Conservation (phyloP, 805 yeast genomes). For the Scheffersomyces coipomensis region DNA sequence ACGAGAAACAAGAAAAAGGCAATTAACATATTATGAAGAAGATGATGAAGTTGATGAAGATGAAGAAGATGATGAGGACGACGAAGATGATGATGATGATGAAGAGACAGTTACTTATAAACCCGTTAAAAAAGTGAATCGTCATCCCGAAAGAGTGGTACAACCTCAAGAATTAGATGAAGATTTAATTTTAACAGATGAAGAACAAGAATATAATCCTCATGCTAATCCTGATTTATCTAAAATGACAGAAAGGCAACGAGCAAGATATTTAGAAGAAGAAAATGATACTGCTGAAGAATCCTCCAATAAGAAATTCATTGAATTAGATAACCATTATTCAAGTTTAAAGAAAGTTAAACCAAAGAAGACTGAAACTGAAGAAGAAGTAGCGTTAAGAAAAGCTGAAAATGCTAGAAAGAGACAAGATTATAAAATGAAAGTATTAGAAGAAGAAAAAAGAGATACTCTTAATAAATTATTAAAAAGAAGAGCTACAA, state of each 20-base stretch:
- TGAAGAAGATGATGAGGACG: slow-evolving; percentile 16
- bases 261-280: slow-evolving; percentile 36
- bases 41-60: slow-evolving; percentile 30
- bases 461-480: slow-evolving; percentile 86
- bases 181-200: slow-evolving; percentile 37
- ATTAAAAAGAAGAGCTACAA: slow-evolving; percentile 78
- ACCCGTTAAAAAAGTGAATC: slow-evolving; percentile 14
- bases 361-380: slow-evolving; percentile 63
- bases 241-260: slow-evolving; percentile 57
- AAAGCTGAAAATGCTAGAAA: slow-evolving; percentile 87
- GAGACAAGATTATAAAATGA: slow-evolving; percentile 79
- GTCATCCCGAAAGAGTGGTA: slow-evolving; percentile 14
- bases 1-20: slow-evolving; percentile 35
- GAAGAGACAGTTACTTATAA: background rate
- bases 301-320: slow-evolving; percentile 14
- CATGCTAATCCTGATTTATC: slow-evolving; percentile 40
- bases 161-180: slow-evolving; percentile 33
- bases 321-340: slow-evolving; percentile 26
- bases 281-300: slow-evolving; percentile 8
- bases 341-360: slow-evolving; percentile 28
- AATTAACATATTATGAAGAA: slow-evolving; percentile 36
- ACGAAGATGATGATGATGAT: slow-evolving; percentile 9
- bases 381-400: slow-evolving; percentile 77
- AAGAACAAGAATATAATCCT: slow-evolving; percentile 45
- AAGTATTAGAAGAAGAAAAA: slow-evolving; percentile 87